These are phyloP conservation scores for Rhodofomes roseus DNA, from an alignment of 1,284 basidiomycete species.

Conservation along the genomic window DNA sequence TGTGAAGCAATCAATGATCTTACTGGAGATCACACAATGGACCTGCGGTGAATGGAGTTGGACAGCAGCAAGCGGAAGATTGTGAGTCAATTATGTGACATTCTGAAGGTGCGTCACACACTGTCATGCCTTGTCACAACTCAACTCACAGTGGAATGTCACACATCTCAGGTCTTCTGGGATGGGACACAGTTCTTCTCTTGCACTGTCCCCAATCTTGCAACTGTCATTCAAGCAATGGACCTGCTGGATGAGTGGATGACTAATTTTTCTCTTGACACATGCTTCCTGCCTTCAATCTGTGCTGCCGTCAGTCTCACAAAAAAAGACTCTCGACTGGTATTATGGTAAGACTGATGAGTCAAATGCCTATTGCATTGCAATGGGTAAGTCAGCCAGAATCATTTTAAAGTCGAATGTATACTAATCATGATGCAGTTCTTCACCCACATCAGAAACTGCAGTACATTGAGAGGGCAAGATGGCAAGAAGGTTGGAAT, in stretches of 20 bases:
- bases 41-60: constrained; percentile 21
- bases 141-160: background rate
- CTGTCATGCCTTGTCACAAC: background rate
- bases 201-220: background rate
- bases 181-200: constrained; percentile 18
- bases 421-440: background rate
- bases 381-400: constrained; percentile 23
- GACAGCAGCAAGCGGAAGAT: constrained; percentile 20
- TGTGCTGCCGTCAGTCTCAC: constrained; percentile 14
- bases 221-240: constrained; percentile 27
- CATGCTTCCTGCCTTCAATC: background rate
- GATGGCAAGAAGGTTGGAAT: constrained; percentile 12
- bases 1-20: background rate
- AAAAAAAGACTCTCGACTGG: constrained; percentile 24
- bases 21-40: background rate
- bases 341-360: constrained; percentile 28
- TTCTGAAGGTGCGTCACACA: constrained; percentile 18
- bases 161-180: constrained; percentile 21
- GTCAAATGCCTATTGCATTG: constrained; percentile 23
- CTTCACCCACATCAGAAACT: constrained; percentile 28
- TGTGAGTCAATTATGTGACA: constrained; percentile 15
- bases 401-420: too few relatives aligned
- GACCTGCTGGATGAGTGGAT: constrained; percentile 24
- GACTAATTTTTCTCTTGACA: constrained; percentile 4
- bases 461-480: constrained; percentile 18